phyloP scores from a whole-genome alignment of 345 rosid genomes.

The Tarenaya hassleriana region DNA sequence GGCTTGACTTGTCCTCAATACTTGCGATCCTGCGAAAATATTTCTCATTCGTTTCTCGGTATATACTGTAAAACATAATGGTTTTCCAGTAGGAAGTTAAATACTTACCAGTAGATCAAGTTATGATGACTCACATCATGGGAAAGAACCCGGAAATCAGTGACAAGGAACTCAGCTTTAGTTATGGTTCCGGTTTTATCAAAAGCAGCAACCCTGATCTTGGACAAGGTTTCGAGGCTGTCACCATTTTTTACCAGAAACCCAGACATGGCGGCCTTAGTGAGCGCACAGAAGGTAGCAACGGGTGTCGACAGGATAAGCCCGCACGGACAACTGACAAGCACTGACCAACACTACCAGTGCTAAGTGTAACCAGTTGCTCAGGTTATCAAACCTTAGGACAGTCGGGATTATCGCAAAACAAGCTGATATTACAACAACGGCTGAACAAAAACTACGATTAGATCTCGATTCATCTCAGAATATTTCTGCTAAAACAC shows the following conservation, averaged over 20 bases:
- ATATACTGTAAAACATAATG: too few relatives aligned
- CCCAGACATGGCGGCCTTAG: slow-evolving; percentile 76
- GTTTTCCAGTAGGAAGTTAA: too few relatives aligned
- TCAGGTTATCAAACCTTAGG: slow-evolving; percentile 31
- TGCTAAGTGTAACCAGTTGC: slow-evolving; percentile 69
- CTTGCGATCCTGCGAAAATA: slow-evolving; percentile 99
- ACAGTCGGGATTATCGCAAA: slow-evolving; percentile 49
- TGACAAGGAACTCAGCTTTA: slow-evolving; percentile 77
- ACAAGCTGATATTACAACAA: slow-evolving; percentile 37
- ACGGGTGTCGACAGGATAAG: slow-evolving; percentile 90
- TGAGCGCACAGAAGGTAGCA: slow-evolving; percentile 84
- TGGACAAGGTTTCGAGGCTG: slow-evolving; percentile 65
- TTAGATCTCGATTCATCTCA: too few relatives aligned
- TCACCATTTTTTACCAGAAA: slow-evolving; percentile 84
- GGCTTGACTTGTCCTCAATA: slow-evolving; percentile 89
- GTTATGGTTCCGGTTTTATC: slow-evolving; percentile 96
- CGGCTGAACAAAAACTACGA: slow-evolving; percentile 31
- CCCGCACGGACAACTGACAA: slow-evolving; percentile 96
- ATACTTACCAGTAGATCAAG: slow-evolving; percentile 71
- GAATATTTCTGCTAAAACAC: too few relatives aligned
- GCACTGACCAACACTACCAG: slow-evolving; percentile 84
- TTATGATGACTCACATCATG: slow-evolving; percentile 34
- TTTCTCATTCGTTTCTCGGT: too few relatives aligned
- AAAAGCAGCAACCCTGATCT: slow-evolving; percentile 63
- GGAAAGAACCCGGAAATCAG: slow-evolving; percentile 44